phyloP scores from a whole-genome alignment of 176 grass and related monocot genomes.

The Hyparrhenia diplandra region DNA sequence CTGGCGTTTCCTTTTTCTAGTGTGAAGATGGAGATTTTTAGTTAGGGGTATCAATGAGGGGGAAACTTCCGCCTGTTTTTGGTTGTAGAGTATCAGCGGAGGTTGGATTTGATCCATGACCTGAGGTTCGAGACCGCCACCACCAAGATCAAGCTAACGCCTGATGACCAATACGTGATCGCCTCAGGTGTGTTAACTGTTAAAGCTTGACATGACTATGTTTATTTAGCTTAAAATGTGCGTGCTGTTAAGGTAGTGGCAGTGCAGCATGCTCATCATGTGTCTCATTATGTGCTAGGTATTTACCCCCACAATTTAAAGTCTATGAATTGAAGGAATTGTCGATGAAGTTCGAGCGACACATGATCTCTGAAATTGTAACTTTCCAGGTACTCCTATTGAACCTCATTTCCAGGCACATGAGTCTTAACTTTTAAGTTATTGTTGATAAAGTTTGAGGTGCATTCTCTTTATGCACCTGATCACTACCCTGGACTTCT shows the following conservation, averaged over 20 bases:
- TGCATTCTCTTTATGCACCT: not conserved
- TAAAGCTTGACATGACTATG: not conserved
- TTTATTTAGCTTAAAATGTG: not conserved
- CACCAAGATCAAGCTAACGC: slow-evolving; percentile 68
- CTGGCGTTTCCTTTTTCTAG: not conserved
- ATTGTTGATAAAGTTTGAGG: not conserved
- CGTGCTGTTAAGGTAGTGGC: not conserved
- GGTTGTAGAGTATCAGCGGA: slow-evolving; percentile 56
- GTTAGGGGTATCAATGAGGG: not conserved
- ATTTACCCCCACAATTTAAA: slow-evolving; percentile 97
- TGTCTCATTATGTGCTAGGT: slow-evolving; percentile 38
- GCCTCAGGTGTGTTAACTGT: slow-evolving; percentile 54
- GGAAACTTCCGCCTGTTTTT: not conserved
- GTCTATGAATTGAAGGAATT: slow-evolving; percentile 84
- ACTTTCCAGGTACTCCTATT: slow-evolving; percentile 64
- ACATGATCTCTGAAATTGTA: slow-evolving; percentile 85
- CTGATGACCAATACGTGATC: slow-evolving; percentile 71
- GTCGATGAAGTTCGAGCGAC: slow-evolving; percentile 92
- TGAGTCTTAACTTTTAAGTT: not conserved
- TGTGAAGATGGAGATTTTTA: not conserved
- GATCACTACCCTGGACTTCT: not conserved
- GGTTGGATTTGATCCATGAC: slow-evolving; percentile 87
- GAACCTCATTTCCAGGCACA: not conserved
- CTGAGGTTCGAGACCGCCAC: slow-evolving; percentile 78
- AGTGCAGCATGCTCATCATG: not conserved